Percentiles rank a stretch among this genome's conserved stretches.
Evolutionary conservation across 2,329 filamentous ascomycete species (phyloP).

Genomic region (Fusarium devonianum): DNA sequence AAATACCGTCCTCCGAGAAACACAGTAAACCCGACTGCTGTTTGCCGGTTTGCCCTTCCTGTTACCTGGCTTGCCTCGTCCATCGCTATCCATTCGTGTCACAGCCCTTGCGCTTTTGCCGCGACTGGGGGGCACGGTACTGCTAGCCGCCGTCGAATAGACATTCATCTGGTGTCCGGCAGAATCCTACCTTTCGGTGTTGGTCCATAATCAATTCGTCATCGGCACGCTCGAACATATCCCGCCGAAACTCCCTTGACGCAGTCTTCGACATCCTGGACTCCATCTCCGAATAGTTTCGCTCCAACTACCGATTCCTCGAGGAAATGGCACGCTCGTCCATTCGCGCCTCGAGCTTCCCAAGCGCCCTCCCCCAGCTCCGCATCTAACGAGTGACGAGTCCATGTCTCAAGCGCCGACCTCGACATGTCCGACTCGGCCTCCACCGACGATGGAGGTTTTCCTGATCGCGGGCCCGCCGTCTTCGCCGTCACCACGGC

Average conservation of each 20-base stretch:
- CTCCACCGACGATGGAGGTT: conserved; percentile 38
- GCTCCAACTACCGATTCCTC: conserved; percentile 1
- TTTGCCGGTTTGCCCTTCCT: background rate
- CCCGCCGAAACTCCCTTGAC: background rate
- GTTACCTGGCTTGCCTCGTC: background rate
- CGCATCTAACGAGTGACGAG: conserved; percentile 29
- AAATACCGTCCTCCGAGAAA: background rate
- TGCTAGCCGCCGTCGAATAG: conserved; percentile 2
- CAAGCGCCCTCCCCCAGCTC: conserved; percentile 21
- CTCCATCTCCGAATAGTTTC: background rate
- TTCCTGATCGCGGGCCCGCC: conserved; percentile 62
- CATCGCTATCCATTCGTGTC: background rate
- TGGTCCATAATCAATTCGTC: background rate
- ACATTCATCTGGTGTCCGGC: background rate
- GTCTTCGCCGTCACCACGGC: conserved; percentile 75
- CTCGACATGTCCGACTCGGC: conserved; percentile 41
- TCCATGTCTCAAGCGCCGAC: conserved; percentile 35
- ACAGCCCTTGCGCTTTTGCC: background rate
- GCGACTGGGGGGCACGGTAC: conserved; percentile 19
- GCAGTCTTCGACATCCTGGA: background rate
- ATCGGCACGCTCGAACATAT: background rate
- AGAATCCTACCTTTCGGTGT: background rate
- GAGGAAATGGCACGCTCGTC: conserved; percentile 36
- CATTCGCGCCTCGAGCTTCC: conserved; percentile 22
- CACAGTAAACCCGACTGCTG: background rate